Base-by-base conservation (phyloP, 2,329 filamentous ascomycete species). In the Colletotrichum sansevieriae region DNA sequence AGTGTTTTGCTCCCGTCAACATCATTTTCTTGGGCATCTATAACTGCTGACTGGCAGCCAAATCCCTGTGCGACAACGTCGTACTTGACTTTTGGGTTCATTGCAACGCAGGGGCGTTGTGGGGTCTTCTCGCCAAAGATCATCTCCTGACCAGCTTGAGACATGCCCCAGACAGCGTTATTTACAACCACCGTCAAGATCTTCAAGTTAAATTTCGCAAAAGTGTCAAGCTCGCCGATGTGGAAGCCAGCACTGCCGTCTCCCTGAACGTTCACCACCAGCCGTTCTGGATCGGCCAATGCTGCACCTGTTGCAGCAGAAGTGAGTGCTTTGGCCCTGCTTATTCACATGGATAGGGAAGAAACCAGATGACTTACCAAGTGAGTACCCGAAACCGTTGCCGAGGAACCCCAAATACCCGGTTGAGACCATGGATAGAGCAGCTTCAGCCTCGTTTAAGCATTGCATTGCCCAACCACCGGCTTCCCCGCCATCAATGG, bases 121-220 rank as follows among this genome's bases (percentile, higher is more conserved):
- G 55, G 55, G 9, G 62, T 65, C 13, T 59, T 59, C 22, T 43
- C 62, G 8, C 62, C 62, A 37, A 60, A 65, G 20, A 65, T 43
- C 18, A 65, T 60, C 22, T 65, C 46, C 44, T 60, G 62, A 4
- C 62, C 62, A 11, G 62, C 62, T 13, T 60, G 62, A 20, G 62
- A 65, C 62, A 65, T 65, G n/a, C 62, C 62, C 62, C 62, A 65
- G 9, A 65, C 62, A 44, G 51, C 33, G 35, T 65, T 65, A 18
- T 65, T 65, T 9, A 65, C 44, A 12, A 65, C 25, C 10, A 65
- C 62, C 1, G 62, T 65, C 22, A 65, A 22, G 55, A 65, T 60
- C 22, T 60, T 65, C 22, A 65, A 35, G 35, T 57, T 13, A 3
- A 60, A 65, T 43, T 65, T 65, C 22, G 62, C 62, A 35, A 51